phyloP scores from a whole-genome alignment of 192 early-diverging fungal genomes.

The Dimargaris verticillata region DNA sequence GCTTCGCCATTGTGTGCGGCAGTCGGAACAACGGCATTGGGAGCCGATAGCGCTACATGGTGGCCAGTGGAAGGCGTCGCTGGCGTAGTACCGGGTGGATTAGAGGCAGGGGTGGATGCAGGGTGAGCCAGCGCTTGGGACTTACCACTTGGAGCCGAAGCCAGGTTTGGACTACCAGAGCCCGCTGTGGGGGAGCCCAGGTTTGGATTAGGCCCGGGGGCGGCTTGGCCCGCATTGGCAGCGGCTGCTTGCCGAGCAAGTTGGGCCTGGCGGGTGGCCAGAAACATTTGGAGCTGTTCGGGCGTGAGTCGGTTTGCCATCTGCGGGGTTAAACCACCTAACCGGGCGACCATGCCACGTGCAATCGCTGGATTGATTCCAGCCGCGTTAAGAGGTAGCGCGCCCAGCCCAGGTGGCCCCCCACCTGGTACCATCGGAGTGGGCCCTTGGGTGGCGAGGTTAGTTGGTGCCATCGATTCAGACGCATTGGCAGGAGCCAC shows the following conservation, averaged over 20 bases:
- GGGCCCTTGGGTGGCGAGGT: background rate
- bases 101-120: background rate
- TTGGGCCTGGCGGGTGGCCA: slow-evolving; percentile 3
- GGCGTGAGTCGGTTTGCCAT: background rate
- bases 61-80: background rate
- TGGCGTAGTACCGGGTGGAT: background rate
- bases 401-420: background rate
- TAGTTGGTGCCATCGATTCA: background rate
- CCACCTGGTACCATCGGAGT: background rate
- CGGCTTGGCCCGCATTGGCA: background rate
- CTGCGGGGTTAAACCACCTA: background rate
- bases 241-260: background rate
- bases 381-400: background rate
- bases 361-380: background rate
- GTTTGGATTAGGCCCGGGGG: background rate
- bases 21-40: background rate
- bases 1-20: background rate
- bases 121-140: background rate
- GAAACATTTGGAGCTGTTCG: background rate
- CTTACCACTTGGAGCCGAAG: background rate
- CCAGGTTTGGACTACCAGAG: background rate
- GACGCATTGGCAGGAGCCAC: background rate
- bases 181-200: background rate
- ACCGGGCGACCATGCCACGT: background rate
- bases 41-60: background rate